Base-by-base conservation (phyloP, 106 monocot species). In the Phalaenopsis aphrodite region DNA sequence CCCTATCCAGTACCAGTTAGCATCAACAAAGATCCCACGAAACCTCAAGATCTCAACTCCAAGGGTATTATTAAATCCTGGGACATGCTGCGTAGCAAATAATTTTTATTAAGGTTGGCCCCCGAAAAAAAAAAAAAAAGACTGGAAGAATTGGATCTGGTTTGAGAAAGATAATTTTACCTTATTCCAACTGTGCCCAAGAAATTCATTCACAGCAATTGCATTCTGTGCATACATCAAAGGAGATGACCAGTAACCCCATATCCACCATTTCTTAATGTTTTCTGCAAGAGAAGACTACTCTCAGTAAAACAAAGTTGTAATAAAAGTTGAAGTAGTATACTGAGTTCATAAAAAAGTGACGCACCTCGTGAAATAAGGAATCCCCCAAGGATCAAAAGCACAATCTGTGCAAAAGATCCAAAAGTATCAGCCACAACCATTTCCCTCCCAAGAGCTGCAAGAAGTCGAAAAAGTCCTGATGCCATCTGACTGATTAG, bases 1-100 rank as follows among this genome's bases (percentile, higher is more conserved):
- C 4, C 88, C 90, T 73, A 93, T 93, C 93, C 93, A 93, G 68
- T 85, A 93, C 93, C 93, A 93, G 72, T 90, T 89, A n/a, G 88
- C 10, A 55, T 93, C 83, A 5, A 81, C 56, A 80, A 93, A 90
- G 4, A 90, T 77, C 3, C 93, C 93, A 18, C 93, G 90, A 23
- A 55, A 46, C 21, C 82, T 79, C 47, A 93, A 74, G 56, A 93
- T 52, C 58, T 45, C 78, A 5, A 83, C 83, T 69, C 93, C 93
- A 0, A 93, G 75, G n/a, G 86, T 85, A 30, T 78, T 73, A 42
- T 12, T 74, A n/a, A 81, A 76, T 49, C 49, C 24, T 30, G 49
- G 76, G 23, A 76, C 76, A 47, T 23, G 76, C 76, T 48, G 76
- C 10, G 21, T 49, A 42, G 19, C 43, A 21, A 4, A 42, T 16